A percentile compares a stretch with the other conserved stretches of the same genome.
These are phyloP conservation scores for Trypanosoma melophagium DNA, from an alignment of 208 protist genomes.

Conservation along the genomic window DNA sequence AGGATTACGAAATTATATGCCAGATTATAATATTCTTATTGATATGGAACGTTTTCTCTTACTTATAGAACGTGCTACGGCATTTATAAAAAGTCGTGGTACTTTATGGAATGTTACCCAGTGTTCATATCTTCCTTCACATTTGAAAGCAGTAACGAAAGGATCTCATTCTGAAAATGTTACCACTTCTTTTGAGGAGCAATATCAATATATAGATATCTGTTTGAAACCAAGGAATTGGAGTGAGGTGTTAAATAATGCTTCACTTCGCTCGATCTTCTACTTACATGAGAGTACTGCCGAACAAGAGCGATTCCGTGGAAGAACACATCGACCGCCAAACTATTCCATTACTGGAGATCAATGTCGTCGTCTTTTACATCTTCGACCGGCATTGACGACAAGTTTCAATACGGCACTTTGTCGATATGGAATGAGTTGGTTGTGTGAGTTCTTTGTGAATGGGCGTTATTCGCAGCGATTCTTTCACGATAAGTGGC, in stretches of 20 bases:
- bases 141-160: too few relatives aligned
- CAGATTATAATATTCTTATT: constrained; percentile 30
- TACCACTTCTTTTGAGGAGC: not conserved
- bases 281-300: constrained; percentile 20
- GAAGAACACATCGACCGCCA: constrained; percentile 13
- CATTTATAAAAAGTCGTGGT: constrained; percentile 12
- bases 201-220: not conserved
- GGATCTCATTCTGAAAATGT: not conserved
- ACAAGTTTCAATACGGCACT: constrained; percentile 28
- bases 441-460: constrained; percentile 32
- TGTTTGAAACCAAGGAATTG: not conserved
- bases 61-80: constrained; percentile 16
- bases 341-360: constrained; percentile 34
- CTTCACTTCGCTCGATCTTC: constrained; percentile 5
- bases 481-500: constrained; percentile 27
- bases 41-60: constrained; percentile 18
- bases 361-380: constrained; percentile 28
- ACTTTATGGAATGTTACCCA: constrained; percentile 10
- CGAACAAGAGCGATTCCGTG: constrained; percentile 12
- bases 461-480: constrained; percentile 19
- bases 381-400: constrained; percentile 6
- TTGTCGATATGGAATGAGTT: constrained; percentile 35
- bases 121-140: too few relatives aligned
- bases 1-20: constrained; percentile 34
- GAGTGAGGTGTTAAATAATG: constrained; percentile 6